A percentile compares a stretch with the other conserved stretches of the same genome.
Evolutionary conservation across 2,329 filamentous ascomycete genomes (phyloP).

Genomic region (Trichoderma arundinaceum): DNA sequence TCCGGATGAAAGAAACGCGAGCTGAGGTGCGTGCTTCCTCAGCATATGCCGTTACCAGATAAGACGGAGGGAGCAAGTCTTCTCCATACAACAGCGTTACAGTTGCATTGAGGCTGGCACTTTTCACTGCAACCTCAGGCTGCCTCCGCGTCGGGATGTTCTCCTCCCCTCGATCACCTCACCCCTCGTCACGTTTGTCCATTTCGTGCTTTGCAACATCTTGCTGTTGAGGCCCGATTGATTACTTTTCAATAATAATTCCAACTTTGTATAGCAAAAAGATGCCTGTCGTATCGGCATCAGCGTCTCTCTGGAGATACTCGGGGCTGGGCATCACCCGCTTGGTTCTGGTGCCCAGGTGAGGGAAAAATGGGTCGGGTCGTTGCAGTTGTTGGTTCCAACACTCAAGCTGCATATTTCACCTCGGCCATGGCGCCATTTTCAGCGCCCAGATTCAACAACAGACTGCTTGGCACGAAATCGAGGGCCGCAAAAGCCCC

Average conservation of each 20-base stretch:
- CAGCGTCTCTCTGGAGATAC: background rate
- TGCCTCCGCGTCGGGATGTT: background rate
- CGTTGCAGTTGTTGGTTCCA: slow-evolving; percentile 31
- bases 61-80: too few relatives aligned
- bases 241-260: too few relatives aligned
- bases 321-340: background rate
- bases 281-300: background rate
- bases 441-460: slow-evolving; percentile 22
- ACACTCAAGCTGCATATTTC: slow-evolving; percentile 18
- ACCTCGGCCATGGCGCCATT: slow-evolving; percentile 24
- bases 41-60: too few relatives aligned
- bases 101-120: slow-evolving; percentile 18
- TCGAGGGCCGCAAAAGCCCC: slow-evolving; percentile 1
- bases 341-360: background rate
- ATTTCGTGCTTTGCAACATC: background rate
- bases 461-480: slow-evolving; percentile 7
- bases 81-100: background rate
- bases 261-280: background rate
- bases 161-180: background rate
- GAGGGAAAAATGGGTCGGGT: background rate
- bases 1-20: too few relatives aligned
- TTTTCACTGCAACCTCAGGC: slow-evolving; percentile 9
- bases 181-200: background rate
- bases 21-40: too few relatives aligned
- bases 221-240: too few relatives aligned